A percentile compares a stretch with the other conserved stretches of the same genome.
phyloP scores from a whole-genome alignment of 2,329 filamentous ascomycete genomes.

The Hansfordia pulvinata region DNA sequence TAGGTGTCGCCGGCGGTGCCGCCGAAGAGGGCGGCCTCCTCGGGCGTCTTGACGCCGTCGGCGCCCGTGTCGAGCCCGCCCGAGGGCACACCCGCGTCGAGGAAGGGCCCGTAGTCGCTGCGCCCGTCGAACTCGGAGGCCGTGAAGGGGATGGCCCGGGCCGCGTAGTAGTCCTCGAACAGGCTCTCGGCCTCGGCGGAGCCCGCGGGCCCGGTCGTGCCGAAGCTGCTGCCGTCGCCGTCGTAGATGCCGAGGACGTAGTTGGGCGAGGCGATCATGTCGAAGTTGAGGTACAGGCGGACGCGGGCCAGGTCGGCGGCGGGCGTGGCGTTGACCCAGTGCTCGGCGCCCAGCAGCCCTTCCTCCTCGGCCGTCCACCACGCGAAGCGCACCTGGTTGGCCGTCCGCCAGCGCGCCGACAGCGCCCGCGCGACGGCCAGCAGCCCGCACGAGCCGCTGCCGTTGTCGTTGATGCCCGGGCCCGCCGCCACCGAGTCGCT shows the following conservation, averaged over 20 bases:
- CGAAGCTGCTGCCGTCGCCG: constrained; percentile 37
- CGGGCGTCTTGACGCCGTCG: constrained; percentile 41
- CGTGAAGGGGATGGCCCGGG: constrained; percentile 27
- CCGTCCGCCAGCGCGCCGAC: constrained; percentile 38
- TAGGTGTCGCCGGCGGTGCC: constrained; percentile 37
- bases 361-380: constrained; percentile 54
- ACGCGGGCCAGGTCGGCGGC: constrained; percentile 39
- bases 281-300: constrained; percentile 46
- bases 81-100: constrained; percentile 36
- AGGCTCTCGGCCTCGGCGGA: constrained; percentile 35
- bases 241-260: constrained; percentile 20
- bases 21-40: constrained; percentile 36
- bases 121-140: constrained; percentile 40
- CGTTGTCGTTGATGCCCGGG: constrained; percentile 55
- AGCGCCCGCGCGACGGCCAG: constrained; percentile 47
- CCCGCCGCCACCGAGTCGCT: constrained; percentile 46
- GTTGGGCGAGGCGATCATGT: constrained; percentile 43
- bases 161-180: constrained; percentile 32
- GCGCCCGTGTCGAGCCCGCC: constrained; percentile 48
- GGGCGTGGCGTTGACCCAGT: constrained; percentile 35
- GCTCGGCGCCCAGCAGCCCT: constrained; percentile 44
- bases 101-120: constrained; percentile 46
- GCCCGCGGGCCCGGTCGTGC: constrained; percentile 34
- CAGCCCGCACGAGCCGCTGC: constrained; percentile 42
- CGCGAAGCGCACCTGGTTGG: constrained; percentile 47